Evolutionary conservation across 805 yeast species (phyloP).

Genomic region (Lipomyces yamadae): DNA sequence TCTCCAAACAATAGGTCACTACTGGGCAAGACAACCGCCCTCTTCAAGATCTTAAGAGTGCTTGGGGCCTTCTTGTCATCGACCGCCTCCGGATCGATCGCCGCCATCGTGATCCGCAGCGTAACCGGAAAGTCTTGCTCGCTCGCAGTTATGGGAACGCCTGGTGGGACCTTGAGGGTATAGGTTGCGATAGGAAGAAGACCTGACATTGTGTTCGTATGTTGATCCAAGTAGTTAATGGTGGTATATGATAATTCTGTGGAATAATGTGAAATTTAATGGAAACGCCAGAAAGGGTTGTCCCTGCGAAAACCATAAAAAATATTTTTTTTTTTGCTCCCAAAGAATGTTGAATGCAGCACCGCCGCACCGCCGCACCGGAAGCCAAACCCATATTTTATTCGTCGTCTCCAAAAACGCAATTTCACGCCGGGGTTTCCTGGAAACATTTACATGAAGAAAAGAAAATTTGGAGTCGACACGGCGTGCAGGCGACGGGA

Average conservation of each 20-base stretch:
- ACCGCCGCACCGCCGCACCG: too few species aligned
- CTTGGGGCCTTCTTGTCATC: slow-evolving; percentile 73
- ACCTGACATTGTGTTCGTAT: slow-evolving; percentile 47
- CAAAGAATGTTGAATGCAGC: neutral
- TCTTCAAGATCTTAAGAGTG: slow-evolving; percentile 86
- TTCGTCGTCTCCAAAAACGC: too few species aligned
- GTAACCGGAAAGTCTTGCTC: slow-evolving; percentile 87
- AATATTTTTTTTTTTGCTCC: neutral
- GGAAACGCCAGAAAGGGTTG: too few species aligned
- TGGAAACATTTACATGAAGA: too few species aligned
- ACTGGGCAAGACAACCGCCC: slow-evolving; percentile 49
- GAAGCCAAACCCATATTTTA: too few species aligned
- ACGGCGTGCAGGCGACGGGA: too few species aligned
- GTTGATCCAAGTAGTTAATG: neutral
- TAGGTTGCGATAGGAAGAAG: slow-evolving; percentile 85
- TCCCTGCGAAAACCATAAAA: neutral
- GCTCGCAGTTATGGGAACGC: slow-evolving; percentile 83
- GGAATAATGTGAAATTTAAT: too few species aligned
- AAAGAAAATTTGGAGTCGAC: too few species aligned
- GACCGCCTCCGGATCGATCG: slow-evolving; percentile 82
- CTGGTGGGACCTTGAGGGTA: slow-evolving; percentile 84
- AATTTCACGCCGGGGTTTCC: too few species aligned
- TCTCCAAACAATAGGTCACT: slow-evolving; percentile 36
- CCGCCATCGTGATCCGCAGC: slow-evolving; percentile 86
- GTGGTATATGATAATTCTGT: too few species aligned